A percentile compares a stretch with the other conserved stretches of the same genome.
Conservation (phyloP, 305 asterid species). For the Lippia alba region DNA sequence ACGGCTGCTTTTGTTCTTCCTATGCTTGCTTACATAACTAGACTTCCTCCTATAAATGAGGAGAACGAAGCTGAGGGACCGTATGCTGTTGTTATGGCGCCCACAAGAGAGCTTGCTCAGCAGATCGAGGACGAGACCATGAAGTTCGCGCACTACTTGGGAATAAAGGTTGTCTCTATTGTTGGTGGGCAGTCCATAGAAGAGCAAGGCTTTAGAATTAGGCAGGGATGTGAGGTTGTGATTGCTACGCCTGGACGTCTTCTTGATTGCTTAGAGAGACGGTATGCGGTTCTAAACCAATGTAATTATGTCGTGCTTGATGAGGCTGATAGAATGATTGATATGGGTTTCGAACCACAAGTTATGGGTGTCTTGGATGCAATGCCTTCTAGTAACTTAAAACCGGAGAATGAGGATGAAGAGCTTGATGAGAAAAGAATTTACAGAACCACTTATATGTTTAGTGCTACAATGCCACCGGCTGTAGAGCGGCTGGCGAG, state of each 20-base stretch:
- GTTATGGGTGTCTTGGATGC: constrained; percentile 85
- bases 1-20: constrained; percentile 94
- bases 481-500: constrained; percentile 89
- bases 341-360: constrained; percentile 91
- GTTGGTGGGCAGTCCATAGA: constrained; percentile 94
- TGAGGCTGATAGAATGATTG: constrained; percentile 96
- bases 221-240: constrained; percentile 94
- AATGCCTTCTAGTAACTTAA: constrained; percentile 91
- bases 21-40: constrained; percentile 78
- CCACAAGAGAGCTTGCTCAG: constrained; percentile 87
- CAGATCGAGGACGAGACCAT: constrained; percentile 92
- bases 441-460: constrained; percentile 87
- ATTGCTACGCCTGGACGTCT: constrained; percentile 96
- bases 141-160: constrained; percentile 78
- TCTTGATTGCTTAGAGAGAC: constrained; percentile 80
- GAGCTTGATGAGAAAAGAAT: constrained; percentile 88
- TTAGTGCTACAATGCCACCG: constrained; percentile 89
- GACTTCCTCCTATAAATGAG: constrained; percentile 79
- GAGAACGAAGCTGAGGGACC: constrained; percentile 87
- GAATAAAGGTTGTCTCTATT: constrained; percentile 80
- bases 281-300: constrained; percentile 83
- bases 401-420: constrained; percentile 88
- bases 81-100: constrained; percentile 94
- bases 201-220: constrained; percentile 77
- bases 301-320: constrained; percentile 91